Conservation (phyloP, 768 basidiomycete genomes). For the Trametes cingulata region DNA sequence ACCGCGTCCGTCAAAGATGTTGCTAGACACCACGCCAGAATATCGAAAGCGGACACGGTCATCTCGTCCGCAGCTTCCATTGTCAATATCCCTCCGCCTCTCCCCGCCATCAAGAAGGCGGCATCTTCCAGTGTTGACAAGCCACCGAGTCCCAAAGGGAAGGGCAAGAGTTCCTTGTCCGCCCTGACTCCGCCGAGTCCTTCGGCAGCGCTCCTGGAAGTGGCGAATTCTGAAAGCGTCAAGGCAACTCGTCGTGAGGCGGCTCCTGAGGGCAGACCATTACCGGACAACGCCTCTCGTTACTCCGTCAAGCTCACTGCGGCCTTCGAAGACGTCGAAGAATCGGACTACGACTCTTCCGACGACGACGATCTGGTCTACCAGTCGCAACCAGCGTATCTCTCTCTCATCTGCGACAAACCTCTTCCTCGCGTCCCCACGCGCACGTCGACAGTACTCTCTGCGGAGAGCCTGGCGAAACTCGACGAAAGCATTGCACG, state of each 20-base stretch:
- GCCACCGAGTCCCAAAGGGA: background rate
- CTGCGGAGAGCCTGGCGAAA: background rate
- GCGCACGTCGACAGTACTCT: background rate
- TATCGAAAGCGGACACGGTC: conserved; percentile 10
- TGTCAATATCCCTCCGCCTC: background rate
- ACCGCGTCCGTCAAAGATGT: background rate
- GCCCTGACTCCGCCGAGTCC: background rate
- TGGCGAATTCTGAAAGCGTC: background rate
- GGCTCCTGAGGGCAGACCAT: background rate
- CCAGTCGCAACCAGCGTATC: background rate
- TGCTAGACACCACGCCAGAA: background rate
- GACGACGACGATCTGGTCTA: background rate
- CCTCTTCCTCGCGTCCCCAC: background rate
- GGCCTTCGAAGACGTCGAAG: background rate
- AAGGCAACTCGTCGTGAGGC: background rate
- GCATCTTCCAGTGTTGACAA: background rate
- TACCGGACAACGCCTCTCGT: background rate
- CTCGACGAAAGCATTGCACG: background rate
- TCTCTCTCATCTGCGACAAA: background rate
- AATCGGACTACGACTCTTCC: background rate
- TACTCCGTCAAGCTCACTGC: background rate
- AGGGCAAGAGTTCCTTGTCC: background rate
- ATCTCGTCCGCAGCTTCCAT: background rate
- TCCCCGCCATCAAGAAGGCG: background rate
- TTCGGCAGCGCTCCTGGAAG: background rate